Evolutionary conservation across 2,329 filamentous ascomycete genomes (phyloP), one percentile per base, ranked within the genome.

Genomic region (Pleomassaria siparia): DNA sequence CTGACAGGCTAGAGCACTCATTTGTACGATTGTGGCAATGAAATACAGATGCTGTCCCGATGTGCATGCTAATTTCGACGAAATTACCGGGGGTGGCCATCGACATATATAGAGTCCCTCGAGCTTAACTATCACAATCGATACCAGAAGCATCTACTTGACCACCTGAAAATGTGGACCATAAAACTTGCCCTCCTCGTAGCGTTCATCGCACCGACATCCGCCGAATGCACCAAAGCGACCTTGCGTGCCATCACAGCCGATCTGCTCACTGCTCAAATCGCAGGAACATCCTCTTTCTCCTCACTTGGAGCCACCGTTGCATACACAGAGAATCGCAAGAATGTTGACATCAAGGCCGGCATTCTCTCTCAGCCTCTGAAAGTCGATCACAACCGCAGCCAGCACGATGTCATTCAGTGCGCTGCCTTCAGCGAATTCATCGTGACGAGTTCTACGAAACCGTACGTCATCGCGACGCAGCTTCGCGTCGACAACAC

Each of bases 401-500:
- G 53, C 32, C 62, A 64, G 30, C 56, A 59, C 54, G 63, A 66
- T 45, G 44, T 57, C 3, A 30, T 53, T 1, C 56, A 60, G 46
- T 66, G 63, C 48, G 63, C 63, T 15, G 50, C 58, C 28, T 67
- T 62, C 46, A 58, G 48, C 51, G 63, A 67, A 43, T 50, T 59
- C 54, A 64, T 67, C 43, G 51, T 63, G 32, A 60, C 57, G 22
- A 56, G 58, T 30, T 33, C 54, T 7, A 40, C 58, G 4, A 56
- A 57, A 4, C 63, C 63, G 1, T 63, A 65, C 28, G 64, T 66
- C 25, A 60, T 67, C 40, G 55, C 53, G n/a, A 59, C 56, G 0
- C 62, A 64, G 40, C n/a, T 64, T 11, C 56, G 60, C 6, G 24
- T 64, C 11, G 58, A 59, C 40, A 62, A 63, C 47, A 43, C 51